Conservation (phyloP, 1,139 yeast genomes). For the Diutina mesorugosa region DNA sequence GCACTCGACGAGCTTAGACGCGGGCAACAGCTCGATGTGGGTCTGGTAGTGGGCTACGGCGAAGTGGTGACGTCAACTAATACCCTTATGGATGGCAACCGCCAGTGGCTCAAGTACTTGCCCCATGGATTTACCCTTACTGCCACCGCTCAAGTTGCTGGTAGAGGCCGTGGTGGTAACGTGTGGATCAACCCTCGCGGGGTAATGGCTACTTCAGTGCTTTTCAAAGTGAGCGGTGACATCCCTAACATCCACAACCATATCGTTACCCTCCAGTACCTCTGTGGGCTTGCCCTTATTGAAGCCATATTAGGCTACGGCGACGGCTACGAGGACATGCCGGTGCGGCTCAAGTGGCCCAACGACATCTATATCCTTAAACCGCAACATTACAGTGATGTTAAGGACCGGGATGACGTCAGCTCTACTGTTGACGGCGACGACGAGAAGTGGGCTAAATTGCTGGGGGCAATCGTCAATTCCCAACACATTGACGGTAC, state of each 20-base stretch:
- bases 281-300: conserved; percentile 72
- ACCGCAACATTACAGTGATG: conserved; percentile 36
- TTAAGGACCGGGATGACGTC: conserved; percentile 18
- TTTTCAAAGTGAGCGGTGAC: conserved; percentile 34
- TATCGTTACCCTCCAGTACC: conserved; percentile 76
- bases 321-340: conserved; percentile 59
- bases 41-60: conserved; percentile 58
- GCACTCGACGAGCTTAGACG: conserved; percentile 23
- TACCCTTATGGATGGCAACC: conserved; percentile 64
- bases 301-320: conserved; percentile 42
- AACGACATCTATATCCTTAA: conserved; percentile 75
- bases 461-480: conserved; percentile 78
- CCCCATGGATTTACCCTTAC: conserved; percentile 67
- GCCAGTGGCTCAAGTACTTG: conserved; percentile 36
- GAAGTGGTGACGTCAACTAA: conserved; percentile 88
- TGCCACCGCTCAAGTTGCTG: conserved; percentile 78
- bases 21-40: conserved; percentile 20
- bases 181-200: conserved; percentile 94
- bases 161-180: conserved; percentile 91
- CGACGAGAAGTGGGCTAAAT: conserved; percentile 47
- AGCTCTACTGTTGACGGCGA: conserved; percentile 26
- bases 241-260: background rate
- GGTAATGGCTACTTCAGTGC: conserved; percentile 69
- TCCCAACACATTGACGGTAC: conserved; percentile 50
- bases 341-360: conserved; percentile 90